phyloP scores from a whole-genome alignment of 257 asterid genomes.

The Solanum pinnatisectum region DNA sequence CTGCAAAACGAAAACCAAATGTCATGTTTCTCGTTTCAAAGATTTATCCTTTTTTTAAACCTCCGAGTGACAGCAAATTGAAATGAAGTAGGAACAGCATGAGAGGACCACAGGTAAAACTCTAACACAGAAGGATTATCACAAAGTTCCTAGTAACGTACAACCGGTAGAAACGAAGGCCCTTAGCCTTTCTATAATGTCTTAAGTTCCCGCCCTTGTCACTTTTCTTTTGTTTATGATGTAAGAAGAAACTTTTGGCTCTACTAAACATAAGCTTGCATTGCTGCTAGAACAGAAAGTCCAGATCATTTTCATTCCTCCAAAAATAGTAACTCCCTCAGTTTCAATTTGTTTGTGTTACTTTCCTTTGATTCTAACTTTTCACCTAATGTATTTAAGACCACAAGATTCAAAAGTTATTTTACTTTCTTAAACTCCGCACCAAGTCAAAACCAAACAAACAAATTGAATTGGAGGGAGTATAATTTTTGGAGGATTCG shows the following conservation, averaged over 20 bases:
- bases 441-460: not conserved
- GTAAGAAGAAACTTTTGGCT: not conserved
- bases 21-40: not conserved
- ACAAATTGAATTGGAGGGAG: not conserved
- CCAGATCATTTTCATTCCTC: not conserved
- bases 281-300: not conserved
- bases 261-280: not conserved
- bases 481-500: not conserved
- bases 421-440: not conserved
- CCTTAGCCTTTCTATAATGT: not conserved
- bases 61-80: not conserved
- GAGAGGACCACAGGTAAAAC: not conserved
- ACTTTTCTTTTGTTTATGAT: not conserved
- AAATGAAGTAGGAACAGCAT: not conserved
- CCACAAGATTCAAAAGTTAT: not conserved
- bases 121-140: not conserved
- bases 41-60: not conserved
- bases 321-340: not conserved
- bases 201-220: not conserved
- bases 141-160: not conserved
- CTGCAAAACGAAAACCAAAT: slow-evolving; percentile 24
- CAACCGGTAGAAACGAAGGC: not conserved
- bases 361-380: not conserved
- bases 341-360: not conserved
- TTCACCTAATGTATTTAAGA: not conserved